phyloP scores from a whole-genome alignment of 192 early-diverging fungal genomes.

The Backusella macrospora region DNA sequence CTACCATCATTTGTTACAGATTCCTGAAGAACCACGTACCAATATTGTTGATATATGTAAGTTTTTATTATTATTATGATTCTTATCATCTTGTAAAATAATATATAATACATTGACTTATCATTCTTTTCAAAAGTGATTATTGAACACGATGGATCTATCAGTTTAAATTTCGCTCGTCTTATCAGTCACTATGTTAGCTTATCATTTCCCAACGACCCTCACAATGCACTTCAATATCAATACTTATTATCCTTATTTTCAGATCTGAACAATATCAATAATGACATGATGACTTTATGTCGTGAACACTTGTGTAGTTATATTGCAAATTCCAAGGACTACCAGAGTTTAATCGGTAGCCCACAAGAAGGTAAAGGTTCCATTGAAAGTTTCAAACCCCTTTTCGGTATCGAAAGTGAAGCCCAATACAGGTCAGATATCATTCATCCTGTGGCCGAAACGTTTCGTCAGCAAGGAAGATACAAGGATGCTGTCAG shows the following conservation, averaged over 20 bases:
- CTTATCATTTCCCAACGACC: slow-evolving; percentile 32
- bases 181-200: slow-evolving; percentile 47
- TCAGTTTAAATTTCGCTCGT: slow-evolving; percentile 56
- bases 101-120: background rate
- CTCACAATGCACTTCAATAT: slow-evolving; percentile 63
- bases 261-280: slow-evolving; percentile 39
- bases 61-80: slow-evolving; percentile 2
- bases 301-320: slow-evolving; percentile 60
- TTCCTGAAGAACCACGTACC: slow-evolving; percentile 61
- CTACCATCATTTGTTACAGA: slow-evolving; percentile 76
- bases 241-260: slow-evolving; percentile 62
- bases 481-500: slow-evolving; percentile 74
- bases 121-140: background rate
- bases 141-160: background rate
- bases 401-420: slow-evolving; percentile 61
- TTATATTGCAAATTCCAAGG: slow-evolving; percentile 59
- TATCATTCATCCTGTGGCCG: slow-evolving; percentile 70
- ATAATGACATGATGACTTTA: slow-evolving; percentile 47
- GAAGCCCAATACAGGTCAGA: slow-evolving; percentile 63
- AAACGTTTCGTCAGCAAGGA: slow-evolving; percentile 69
- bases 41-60: slow-evolving; percentile 43
- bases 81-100: background rate
- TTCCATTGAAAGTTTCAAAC: slow-evolving; percentile 68
- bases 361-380: background rate
- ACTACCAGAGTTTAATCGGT: slow-evolving; percentile 63